Percentiles rank a stretch among this genome's conserved stretches.
Evolutionary conservation across 495 filamentous ascomycete genomes (phyloP).

Genomic region (Neurospora discreta): DNA sequence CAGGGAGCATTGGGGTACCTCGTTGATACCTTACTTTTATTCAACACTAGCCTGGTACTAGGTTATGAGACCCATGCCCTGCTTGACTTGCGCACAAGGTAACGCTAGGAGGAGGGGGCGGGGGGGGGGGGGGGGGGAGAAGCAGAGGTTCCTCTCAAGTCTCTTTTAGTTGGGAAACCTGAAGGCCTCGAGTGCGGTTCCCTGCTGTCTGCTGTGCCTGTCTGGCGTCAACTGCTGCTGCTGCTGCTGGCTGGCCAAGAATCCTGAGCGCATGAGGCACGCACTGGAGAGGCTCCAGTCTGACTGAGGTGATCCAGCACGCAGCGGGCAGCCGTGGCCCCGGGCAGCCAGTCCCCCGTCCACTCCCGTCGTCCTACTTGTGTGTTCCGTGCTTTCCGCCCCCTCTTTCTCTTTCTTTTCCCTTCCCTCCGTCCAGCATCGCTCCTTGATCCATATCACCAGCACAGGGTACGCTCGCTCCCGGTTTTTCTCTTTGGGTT

Average conservation of each 20-base stretch:
- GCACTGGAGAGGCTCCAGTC: not conserved
- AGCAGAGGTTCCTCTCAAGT: not conserved
- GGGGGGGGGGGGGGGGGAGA: not conserved
- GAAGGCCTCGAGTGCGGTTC: not conserved
- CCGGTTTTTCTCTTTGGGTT: not conserved
- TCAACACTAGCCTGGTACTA: not conserved
- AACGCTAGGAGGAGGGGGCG: not conserved
- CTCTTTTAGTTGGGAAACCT: not conserved
- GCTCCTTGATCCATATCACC: conserved; percentile 8
- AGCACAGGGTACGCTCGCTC: conserved; percentile 1
- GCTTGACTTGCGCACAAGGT: not conserved
- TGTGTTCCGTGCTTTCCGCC: conserved; percentile 18
- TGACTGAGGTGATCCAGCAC: not conserved
- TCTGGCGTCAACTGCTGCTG: too few species aligned
- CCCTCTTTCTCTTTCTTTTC: conserved; percentile 12
- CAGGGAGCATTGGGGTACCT: not conserved
- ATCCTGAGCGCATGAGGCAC: not conserved
- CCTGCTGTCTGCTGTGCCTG: not conserved
- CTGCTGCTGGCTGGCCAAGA: not conserved
- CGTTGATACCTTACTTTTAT: not conserved
- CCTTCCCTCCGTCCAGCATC: conserved; percentile 8
- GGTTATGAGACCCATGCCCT: not conserved
- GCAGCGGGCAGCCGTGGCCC: conserved; percentile 3
- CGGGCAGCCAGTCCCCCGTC: too few species aligned
- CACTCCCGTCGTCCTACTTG: conserved; percentile 9